Evolutionary conservation across 2,329 filamentous ascomycete species (phyloP), one percentile per base, ranked within the genome.

Genomic region (Ophiosphaerella herpotricha): DNA sequence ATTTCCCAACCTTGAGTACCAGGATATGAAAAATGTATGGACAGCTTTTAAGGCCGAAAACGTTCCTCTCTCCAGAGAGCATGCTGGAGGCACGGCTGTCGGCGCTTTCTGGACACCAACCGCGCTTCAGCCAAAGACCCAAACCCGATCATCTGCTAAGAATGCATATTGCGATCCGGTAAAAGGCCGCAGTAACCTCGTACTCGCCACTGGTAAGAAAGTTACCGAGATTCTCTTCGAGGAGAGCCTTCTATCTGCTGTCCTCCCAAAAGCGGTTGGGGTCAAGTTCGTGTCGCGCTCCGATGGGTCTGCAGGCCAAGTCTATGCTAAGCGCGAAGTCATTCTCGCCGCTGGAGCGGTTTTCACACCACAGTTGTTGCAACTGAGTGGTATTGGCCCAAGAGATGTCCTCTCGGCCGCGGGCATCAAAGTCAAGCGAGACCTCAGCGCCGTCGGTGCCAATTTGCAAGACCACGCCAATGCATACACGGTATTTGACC

Each of bases 341-440:
- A 78, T 88, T 33, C 66, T 88, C 2, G 83, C 83, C 0, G 85
- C 85, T 0, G 80, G 77, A 24, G 72, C 60, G 82, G 35, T 78
- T 80, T 61, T 84, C 81, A 8, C 85, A 79, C 5, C 83, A 81
- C 67, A 72, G 84, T 13, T 77, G 82, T n/a, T 72, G 1, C 63
- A 65, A 37, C 55, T 67, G 7, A 67, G 62, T 32, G 69, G 68
- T 1, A 54, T 73, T 7, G 69, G 70, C 0, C 67, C 67, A 1
- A 58, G 55, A 31, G 14, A 45, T 4, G 56, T 67, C 0, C 55
- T 71, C 1, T 39, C 42, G 5, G 58, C 60, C 29, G 66, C 67
- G 6, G 57, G 55, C 1, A 51, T 73, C 13, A 43, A 39, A 1
- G 58, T 70, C 1, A 67, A 65, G 41, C 57, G 58, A 16, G 57